Evolutionary conservation across 306 rosid genomes (phyloP).

Genomic region (Prinsepia uniflora): DNA sequence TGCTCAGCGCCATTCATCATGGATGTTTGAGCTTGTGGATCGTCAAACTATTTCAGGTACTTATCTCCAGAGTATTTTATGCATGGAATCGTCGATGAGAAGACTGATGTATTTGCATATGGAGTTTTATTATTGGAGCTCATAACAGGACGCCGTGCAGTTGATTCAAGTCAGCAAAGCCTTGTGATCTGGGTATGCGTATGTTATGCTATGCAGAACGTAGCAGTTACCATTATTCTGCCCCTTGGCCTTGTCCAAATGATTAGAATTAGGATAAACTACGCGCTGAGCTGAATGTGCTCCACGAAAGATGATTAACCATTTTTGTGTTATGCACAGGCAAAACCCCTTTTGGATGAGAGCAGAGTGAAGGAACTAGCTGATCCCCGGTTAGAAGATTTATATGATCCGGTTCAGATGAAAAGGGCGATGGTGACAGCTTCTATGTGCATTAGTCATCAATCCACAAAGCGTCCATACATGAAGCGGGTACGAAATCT

Average conservation of each 20-base stretch:
- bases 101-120: conserved; percentile 81
- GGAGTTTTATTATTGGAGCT: conserved; percentile 91
- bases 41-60: conserved; percentile 50
- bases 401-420: conserved; percentile 61
- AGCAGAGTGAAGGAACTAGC: conserved; percentile 51
- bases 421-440: conserved; percentile 58
- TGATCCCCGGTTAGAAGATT: conserved; percentile 63
- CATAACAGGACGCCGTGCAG: conserved; percentile 92
- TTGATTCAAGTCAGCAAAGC: conserved; percentile 76
- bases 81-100: conserved; percentile 94
- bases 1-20: background rate
- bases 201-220: background rate
- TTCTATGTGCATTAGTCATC: conserved; percentile 75
- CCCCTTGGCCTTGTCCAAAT: background rate
- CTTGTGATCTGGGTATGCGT: conserved; percentile 80
- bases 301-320: background rate
- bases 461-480: conserved; percentile 59
- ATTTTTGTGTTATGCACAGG: conserved; percentile 37
- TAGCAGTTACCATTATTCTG: background rate
- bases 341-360: conserved; percentile 68
- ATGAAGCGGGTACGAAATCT: conserved; percentile 56
- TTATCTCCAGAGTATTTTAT: conserved; percentile 94
- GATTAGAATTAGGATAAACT: background rate
- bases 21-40: background rate
- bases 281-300: background rate